These are phyloP conservation scores for Pichia heedii DNA, from an alignment of 805 yeast species.

Conservation along the genomic window DNA sequence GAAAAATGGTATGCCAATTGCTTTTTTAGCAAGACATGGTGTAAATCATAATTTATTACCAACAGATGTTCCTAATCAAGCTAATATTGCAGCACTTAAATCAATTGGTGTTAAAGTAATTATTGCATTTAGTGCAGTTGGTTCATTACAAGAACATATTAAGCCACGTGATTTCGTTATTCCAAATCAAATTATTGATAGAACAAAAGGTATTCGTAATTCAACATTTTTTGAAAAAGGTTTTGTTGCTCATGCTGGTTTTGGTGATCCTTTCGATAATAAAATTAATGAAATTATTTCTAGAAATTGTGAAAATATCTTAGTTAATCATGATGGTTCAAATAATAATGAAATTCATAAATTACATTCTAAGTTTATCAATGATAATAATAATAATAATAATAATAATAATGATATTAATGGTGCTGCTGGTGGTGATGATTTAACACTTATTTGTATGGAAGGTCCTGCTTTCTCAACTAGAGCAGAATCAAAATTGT, in stretches of 20 bases:
- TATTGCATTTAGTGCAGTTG: conserved; percentile 92
- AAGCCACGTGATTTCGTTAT: conserved; percentile 94
- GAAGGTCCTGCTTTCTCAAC: conserved; percentile 98
- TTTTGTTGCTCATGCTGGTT: conserved; percentile 93
- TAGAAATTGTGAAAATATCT: conserved; percentile 42
- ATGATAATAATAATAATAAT: no score
- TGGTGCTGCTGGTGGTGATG: no score
- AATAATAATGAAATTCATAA: conserved; percentile 11
- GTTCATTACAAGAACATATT: conserved; percentile 83
- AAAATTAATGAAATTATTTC: conserved; percentile 58
- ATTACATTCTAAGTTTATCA: conserved; percentile 60
- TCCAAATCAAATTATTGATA: conserved; percentile 92
- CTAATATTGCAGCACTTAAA: conserved; percentile 94
- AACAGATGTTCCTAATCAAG: conserved; percentile 82
- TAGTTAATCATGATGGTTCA: conserved; percentile 43
- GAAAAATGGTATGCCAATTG: conserved; percentile 68
- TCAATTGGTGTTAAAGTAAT: conserved; percentile 78
- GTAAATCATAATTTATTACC: conserved; percentile 83
- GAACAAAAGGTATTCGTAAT: conserved; percentile 91
- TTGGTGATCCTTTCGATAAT: conserved; percentile 93
- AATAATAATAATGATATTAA: no score
- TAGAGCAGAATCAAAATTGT: conserved; percentile 88
- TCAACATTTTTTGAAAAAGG: conserved; percentile 88
- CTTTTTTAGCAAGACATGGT: conserved; percentile 95
- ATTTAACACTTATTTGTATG: conserved; percentile 87